A percentile compares a stretch with the other conserved stretches of the same genome.
Evolutionary conservation across 2,329 filamentous ascomycete genomes (phyloP).

Genomic region (Xylaria sp.): DNA sequence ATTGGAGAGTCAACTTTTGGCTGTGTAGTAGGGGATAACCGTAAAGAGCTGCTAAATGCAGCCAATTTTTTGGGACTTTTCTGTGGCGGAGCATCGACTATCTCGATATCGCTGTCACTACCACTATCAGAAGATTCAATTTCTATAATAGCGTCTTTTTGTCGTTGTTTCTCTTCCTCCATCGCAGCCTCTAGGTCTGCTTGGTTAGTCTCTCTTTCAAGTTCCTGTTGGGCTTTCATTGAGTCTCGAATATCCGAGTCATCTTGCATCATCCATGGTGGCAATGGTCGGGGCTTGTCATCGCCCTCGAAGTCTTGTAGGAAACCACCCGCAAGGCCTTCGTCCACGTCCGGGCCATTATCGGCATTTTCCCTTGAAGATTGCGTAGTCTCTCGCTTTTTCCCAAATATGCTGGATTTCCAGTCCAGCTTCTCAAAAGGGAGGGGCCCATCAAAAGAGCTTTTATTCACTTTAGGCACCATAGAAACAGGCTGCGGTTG

Average conservation of each 20-base stretch:
- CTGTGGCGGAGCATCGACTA: constrained; percentile 61
- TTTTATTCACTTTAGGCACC: constrained; percentile 65
- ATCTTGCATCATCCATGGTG: constrained; percentile 76
- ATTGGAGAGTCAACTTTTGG: constrained; percentile 39
- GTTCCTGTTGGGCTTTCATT: constrained; percentile 66
- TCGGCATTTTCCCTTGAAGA: constrained; percentile 28
- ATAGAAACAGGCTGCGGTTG: constrained; percentile 47
- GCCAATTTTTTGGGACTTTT: constrained; percentile 38
- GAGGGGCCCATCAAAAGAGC: constrained; percentile 78
- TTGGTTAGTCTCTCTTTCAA: constrained; percentile 70
- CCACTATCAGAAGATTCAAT: constrained; percentile 68
- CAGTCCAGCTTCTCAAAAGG: constrained; percentile 89
- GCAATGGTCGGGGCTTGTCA: constrained; percentile 69
- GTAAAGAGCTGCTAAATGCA: constrained; percentile 23
- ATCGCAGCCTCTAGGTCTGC: constrained; percentile 67
- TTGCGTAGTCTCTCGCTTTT: constrained; percentile 50
- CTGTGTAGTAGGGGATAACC: constrained; percentile 40
- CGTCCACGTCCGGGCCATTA: constrained; percentile 32
- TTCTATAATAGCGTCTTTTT: constrained; percentile 65
- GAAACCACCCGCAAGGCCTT: constrained; percentile 53
- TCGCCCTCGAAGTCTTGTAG: constrained; percentile 45
- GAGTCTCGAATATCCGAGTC: constrained; percentile 73
- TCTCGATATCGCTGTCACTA: constrained; percentile 65
- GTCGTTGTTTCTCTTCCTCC: constrained; percentile 61
- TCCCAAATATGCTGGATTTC: constrained; percentile 68